Evolutionary conservation across 768 basidiomycete species (phyloP).

Genomic region (Ephemerocybe angulata): DNA sequence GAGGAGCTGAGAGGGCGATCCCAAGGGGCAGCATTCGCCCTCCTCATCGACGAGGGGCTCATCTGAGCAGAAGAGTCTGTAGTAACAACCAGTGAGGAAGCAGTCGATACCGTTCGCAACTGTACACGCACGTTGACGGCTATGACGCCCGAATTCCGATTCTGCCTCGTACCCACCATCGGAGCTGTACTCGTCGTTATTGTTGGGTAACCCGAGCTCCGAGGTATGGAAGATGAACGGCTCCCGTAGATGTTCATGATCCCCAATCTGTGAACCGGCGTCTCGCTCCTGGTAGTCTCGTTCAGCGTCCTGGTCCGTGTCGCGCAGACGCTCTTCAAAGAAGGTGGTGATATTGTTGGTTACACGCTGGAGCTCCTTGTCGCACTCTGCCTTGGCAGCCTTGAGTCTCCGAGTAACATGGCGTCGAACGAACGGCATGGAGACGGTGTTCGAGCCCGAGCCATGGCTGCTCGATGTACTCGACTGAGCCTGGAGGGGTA

Average conservation of each 20-base stretch:
- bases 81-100: slow-evolving; percentile 52
- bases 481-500: slow-evolving; percentile 42
- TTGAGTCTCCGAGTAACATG: slow-evolving; percentile 92
- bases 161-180: slow-evolving; percentile 85
- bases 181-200: slow-evolving; percentile 69
- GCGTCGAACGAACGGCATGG: slow-evolving; percentile 88
- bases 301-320: slow-evolving; percentile 69
- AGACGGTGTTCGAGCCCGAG: slow-evolving; percentile 71
- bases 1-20: slow-evolving; percentile 57
- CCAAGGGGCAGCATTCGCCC: slow-evolving; percentile 64
- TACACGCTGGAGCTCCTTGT: slow-evolving; percentile 92
- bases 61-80: slow-evolving; percentile 64
- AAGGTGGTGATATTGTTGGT: slow-evolving; percentile 92
- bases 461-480: slow-evolving; percentile 36
- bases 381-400: slow-evolving; percentile 93
- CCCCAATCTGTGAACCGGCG: slow-evolving; percentile 55
- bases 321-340: slow-evolving; percentile 86
- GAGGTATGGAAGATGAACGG: slow-evolving; percentile 55
- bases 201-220: slow-evolving; percentile 54
- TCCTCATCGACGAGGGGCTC: slow-evolving; percentile 66
- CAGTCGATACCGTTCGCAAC: slow-evolving; percentile 38
- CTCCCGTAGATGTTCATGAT: slow-evolving; percentile 56
- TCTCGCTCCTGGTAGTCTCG: slow-evolving; percentile 58
- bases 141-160: slow-evolving; percentile 58
- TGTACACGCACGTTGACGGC: slow-evolving; percentile 72